Base-by-base conservation (phyloP, 2,329 filamentous ascomycete species). In the Conoideocrella luteorostrata region DNA sequence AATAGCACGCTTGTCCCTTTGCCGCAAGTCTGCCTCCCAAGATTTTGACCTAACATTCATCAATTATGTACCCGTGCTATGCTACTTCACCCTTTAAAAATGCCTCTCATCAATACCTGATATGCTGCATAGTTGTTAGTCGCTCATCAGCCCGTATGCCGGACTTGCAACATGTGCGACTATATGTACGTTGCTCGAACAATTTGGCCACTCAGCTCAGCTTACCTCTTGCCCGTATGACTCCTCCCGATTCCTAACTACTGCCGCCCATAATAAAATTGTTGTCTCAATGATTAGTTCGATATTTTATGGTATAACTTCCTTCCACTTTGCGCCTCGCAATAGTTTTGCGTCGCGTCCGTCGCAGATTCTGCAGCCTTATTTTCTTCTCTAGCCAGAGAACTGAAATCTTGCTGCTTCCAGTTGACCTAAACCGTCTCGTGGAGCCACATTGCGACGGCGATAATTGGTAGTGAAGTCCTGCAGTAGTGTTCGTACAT, bases 401-500 rank as follows among this genome's bases (percentile, higher is more conserved):
- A 95, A 97, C 55, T 87, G 84, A 69, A 97, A 97, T 51, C 86
- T 80, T 18, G 84, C 81, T 20, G 89, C 88, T 67, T 95, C 89
- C 46, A 97, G 70, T 59, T 88, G 78, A 4, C 91, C 91, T 33
- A 97, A 71, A 1, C 91, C 91, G 60, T 97, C 91, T 48, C 91
- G 74, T 6, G 93, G 93, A n/a, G 93, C 91, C 37, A 98, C 87
- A 58, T 98, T 96, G 50, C 94, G 78, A 59, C 94, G 77, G 40
- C 94, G 81, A 64, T 98, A 98, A 23, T 83, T 87, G 61, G 91
- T 95, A 20, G 93, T 97, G 61, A 98, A 98, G 65, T 98, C 94
- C 67, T 97, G 93, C 45, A 98, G 74, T 26, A 95, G 73, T 21
- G 79, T 82, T 29, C 91, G 78, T 43, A 96, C 88, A 67, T 89